Conservation (phyloP, 768 basidiomycete species). For the Boletus rex-veris region DNA sequence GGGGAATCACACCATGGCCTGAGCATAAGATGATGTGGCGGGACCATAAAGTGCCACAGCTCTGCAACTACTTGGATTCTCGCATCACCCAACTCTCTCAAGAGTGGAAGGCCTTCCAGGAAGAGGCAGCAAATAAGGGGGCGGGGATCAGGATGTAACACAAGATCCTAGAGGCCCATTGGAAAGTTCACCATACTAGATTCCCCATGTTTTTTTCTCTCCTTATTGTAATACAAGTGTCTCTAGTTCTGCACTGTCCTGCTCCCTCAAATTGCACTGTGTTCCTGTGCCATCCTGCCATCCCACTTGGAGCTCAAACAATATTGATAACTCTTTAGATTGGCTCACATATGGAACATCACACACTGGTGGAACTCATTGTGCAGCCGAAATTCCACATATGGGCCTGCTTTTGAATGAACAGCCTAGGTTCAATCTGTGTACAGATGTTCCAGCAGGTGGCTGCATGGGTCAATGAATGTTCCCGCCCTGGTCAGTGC, state of each 20-base stretch:
- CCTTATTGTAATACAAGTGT: no score
- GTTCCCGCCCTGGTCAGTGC: constrained; percentile 35
- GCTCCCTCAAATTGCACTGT: no score
- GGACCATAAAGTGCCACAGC: constrained; percentile 40
- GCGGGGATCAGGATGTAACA: no score
- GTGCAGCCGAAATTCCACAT: constrained; percentile 28
- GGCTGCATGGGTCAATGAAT: constrained; percentile 36
- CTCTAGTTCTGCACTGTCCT: no score
- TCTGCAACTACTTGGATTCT: constrained; percentile 43
- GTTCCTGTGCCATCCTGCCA: no score
- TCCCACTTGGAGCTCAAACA: no score
- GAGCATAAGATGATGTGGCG: constrained; percentile 52
- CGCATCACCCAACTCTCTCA: constrained; percentile 48
- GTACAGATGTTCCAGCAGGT: constrained; percentile 27
- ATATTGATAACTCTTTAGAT: constrained; percentile 10
- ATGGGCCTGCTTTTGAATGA: constrained; percentile 30
- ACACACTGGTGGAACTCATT: constrained; percentile 32
- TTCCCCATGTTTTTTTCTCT: no score
- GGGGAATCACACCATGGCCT: constrained; percentile 31
- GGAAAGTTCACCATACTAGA: no score
- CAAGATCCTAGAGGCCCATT: no score
- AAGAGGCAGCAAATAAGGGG: constrained; percentile 30
- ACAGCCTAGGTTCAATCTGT: constrained; percentile 28
- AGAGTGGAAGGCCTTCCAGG: constrained; percentile 47
- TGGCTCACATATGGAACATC: constrained; percentile 34